These are phyloP conservation scores for Ochromonas danica DNA, from an alignment of 108 stramenopile species.

Conservation along the genomic window DNA sequence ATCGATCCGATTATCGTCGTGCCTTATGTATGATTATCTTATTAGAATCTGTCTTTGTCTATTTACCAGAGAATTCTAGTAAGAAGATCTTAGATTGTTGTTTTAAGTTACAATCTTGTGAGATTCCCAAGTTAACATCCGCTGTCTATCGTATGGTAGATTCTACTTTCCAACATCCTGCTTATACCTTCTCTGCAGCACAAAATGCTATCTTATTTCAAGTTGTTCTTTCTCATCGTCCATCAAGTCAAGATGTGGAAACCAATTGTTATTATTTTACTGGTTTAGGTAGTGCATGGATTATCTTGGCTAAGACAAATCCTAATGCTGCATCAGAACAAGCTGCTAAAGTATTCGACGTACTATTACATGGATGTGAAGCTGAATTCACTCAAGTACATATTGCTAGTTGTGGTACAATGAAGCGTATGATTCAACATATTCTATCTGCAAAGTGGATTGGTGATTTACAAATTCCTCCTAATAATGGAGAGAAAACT, in stretches of 20 bases:
- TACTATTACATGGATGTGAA: neutral
- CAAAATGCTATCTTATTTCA: neutral
- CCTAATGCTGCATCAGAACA: no score
- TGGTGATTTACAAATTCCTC: neutral
- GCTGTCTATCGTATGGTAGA: constrained; percentile 20
- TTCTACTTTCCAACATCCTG: neutral
- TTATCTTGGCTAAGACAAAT: neutral
- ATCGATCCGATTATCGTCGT: constrained; percentile 5
- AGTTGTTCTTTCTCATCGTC: neutral
- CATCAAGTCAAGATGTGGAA: constrained; percentile 6
- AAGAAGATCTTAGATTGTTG: neutral
- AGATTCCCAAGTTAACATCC: constrained; percentile 5
- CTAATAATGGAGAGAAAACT: neutral
- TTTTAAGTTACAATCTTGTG: neutral
- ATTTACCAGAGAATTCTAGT: neutral
- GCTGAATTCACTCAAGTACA: constrained; percentile 29
- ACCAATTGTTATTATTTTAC: neutral
- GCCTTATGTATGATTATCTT: neutral
- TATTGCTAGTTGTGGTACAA: neutral
- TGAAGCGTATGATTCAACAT: constrained; percentile 23
- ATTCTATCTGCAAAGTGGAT: neutral
- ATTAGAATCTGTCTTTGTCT: neutral
- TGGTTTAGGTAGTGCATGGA: neutral
- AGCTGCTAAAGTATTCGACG: neutral
- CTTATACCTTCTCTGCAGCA: neutral